phyloP scores from a whole-genome alignment of 306 rosid species.

The Parietaria judaica region DNA sequence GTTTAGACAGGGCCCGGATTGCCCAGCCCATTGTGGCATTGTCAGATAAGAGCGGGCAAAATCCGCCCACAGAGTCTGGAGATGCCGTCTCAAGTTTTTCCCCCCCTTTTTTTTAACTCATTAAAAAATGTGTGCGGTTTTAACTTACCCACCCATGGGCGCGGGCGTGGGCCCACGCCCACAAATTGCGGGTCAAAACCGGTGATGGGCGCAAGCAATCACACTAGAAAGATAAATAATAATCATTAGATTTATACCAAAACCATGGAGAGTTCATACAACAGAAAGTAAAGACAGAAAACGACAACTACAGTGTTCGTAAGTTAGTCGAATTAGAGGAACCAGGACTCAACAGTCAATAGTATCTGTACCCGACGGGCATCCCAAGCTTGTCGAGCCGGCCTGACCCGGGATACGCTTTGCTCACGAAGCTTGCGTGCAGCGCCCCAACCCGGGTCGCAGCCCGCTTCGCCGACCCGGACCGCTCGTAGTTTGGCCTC shows the following conservation, averaged over 20 bases:
- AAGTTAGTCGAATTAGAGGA: slow-evolving; percentile 32
- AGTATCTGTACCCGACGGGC: slow-evolving; percentile 57
- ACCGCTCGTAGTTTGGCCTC: slow-evolving; percentile 54
- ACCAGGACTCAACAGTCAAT: not conserved
- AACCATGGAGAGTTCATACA: not conserved
- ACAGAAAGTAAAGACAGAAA: not conserved
- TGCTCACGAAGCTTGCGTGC: slow-evolving; percentile 48
- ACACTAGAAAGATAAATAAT: no score
- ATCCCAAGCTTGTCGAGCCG: slow-evolving; percentile 86
- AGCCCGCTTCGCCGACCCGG: slow-evolving; percentile 45
- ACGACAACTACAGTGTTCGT: not conserved
- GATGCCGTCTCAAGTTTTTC: no score
- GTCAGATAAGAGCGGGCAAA: no score
- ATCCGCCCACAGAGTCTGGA: no score
- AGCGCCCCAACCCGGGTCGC: slow-evolving; percentile 34
- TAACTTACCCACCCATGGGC: no score
- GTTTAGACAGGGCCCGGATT: no score
- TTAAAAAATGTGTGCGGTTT: no score
- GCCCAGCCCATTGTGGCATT: no score
- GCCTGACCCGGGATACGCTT: slow-evolving; percentile 79
- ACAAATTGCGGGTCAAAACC: no score
- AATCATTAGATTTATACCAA: not conserved
- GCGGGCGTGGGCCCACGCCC: no score
- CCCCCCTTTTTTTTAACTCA: no score
- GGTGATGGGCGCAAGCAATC: no score